Base-by-base conservation (phyloP, 495 filamentous ascomycete species). In the Aspergillus homomorphus region DNA sequence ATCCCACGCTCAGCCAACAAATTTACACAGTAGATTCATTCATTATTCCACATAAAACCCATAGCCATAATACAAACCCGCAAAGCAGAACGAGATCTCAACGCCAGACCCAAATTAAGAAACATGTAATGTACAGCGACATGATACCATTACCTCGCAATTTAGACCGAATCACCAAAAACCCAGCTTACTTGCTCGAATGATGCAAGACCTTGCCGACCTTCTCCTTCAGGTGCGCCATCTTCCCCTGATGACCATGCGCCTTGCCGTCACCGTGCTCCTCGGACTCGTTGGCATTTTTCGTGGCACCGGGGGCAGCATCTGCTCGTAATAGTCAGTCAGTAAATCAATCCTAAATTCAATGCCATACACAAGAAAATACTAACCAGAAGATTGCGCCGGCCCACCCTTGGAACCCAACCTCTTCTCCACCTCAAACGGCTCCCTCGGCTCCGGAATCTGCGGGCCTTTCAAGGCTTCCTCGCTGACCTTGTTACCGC, bases 401-500 rank as follows among this genome's bases (percentile, higher is more conserved):
- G 14, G 20, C 51, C 10, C 22, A 1, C 12, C 21, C 8, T 19
- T 60, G 52, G 15, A 64, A 5, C 33, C 59, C 45, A 65, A 33
- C 24, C 70, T 59, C 28, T 70, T 67, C 53, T 69, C 65, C 46
- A 73, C 70, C 26, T 73, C 64, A 42, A 64, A 68, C 19, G 64
- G 65, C 2, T 63, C 38, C 33, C 63, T 59, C 0, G 70, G 67
- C 2, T 69, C 54, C 8, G 70, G 66, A 19, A 61, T 65, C 51
- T 69, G 65, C 2, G 73, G 75, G 0, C 73, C 75, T 55, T 63
- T 55, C 23, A 76, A 58, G 2, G 75, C 69, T 48, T 77, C 75
- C 51, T 69, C 51, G 62, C 72, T 75, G 19, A 63, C 73, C 19
- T 62, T 59, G 23, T 52, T 43, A 42, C 57, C 55, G 8, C 21